Base-by-base conservation (phyloP, 1,284 basidiomycete species). In the Marasmius sp. region DNA sequence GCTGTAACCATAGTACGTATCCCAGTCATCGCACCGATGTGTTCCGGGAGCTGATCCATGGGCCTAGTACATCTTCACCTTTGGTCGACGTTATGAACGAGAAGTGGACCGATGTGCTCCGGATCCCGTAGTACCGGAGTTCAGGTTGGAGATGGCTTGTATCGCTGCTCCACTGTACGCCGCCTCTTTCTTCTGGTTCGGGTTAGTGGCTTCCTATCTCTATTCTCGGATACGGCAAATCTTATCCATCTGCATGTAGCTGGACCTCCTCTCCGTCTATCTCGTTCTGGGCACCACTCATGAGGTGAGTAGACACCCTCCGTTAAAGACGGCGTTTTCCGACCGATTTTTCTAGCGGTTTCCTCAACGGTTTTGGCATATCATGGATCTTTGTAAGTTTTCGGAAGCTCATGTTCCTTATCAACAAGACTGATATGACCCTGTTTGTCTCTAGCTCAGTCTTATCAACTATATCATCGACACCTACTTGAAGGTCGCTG, bases 151-250 rank as follows among this genome's bases (percentile, higher is more conserved):
- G 34, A 79, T 85, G 51, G 79, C 80, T 0, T 74, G 87, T 66
- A 69, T 84, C 57, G 84, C 82, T 2, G 83, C 82, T 0, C 87
- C 87, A 0, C 66, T 86, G 6, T 81, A 88, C 58, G 75, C 85
- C 6, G 63, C 81, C 34, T 81, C 85, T 0, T 86, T 88, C 71
- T 91, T 91, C 74, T 86, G 86, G 87, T 85, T 91, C 67, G 86
- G 81, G 71, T 86, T 71, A 75, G 82, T 43, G 12, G 11, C 41
- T n/a, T 6, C 41, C n/a, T 16, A 9, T 34, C 37, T 14, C 16
- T 20, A 49, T 14, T 6, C 6, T 22, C 74, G 0, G 65, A 67
- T 83, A 81, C 70, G 70, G 81, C 47, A 57, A 34, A 57, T 1
- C 16, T 8, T 52, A 18, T 20, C 34, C 48, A 14, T 38, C 6